Evolutionary conservation across 2,329 filamentous ascomycete species (phyloP).

Genomic region (Tricladium varicosporioides): DNA sequence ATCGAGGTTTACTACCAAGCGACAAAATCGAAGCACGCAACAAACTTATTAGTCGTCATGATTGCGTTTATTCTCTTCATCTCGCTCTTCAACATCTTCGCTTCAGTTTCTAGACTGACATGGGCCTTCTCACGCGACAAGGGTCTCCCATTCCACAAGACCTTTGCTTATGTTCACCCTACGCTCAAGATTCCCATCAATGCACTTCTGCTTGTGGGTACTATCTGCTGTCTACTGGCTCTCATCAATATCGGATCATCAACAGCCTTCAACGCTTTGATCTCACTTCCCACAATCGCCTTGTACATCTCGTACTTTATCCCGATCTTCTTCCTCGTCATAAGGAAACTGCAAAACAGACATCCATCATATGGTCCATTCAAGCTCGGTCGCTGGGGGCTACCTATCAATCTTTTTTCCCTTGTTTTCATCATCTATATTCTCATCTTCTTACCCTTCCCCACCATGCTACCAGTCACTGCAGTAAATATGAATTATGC

Average conservation of each 20-base stretch:
- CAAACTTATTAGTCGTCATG: slow-evolving; percentile 45
- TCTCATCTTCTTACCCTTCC: slow-evolving; percentile 13
- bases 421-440: slow-evolving; percentile 16
- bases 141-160: slow-evolving; percentile 36
- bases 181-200: slow-evolving; percentile 37
- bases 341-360: slow-evolving; percentile 9
- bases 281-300: slow-evolving; percentile 34
- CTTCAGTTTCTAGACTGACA: slow-evolving; percentile 35
- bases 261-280: slow-evolving; percentile 50
- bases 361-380: slow-evolving; percentile 13
- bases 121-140: slow-evolving; percentile 43
- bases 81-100: slow-evolving; percentile 24
- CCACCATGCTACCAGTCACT: slow-evolving; percentile 12
- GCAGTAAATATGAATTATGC: slow-evolving; percentile 17
- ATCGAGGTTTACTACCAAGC: slow-evolving; percentile 48
- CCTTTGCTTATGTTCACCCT: slow-evolving; percentile 15
- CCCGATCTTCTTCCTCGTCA: slow-evolving; percentile 9
- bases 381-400: slow-evolving; percentile 10
- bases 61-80: slow-evolving; percentile 26
- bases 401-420: slow-evolving; percentile 9
- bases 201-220: slow-evolving; percentile 24
- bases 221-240: slow-evolving; percentile 12
- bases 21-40: slow-evolving; percentile 40
- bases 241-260: slow-evolving; percentile 48
- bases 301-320: slow-evolving; percentile 14